These are phyloP conservation scores for Cardamine occulta DNA, from an alignment of 345 rosid species.

Conservation along the genomic window DNA sequence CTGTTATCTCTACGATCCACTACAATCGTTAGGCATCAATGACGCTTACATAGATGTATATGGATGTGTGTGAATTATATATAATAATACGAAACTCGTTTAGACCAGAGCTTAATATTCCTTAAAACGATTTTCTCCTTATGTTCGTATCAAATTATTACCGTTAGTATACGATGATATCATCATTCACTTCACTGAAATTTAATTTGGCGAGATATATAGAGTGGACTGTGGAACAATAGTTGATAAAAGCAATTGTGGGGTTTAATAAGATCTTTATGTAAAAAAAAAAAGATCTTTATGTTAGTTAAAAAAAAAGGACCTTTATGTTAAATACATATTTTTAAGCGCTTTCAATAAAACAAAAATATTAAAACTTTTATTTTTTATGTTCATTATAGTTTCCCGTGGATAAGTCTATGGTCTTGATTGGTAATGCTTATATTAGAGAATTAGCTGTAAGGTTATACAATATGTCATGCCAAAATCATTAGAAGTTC, in stretches of 20 bases:
- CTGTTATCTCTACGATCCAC: not conserved
- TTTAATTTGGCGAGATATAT: not conserved
- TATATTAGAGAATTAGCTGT: too few species aligned
- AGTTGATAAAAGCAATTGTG: constrained; percentile 17
- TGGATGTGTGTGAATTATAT: not conserved
- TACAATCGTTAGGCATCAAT: not conserved
- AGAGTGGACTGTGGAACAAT: constrained; percentile 5
- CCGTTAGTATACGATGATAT: not conserved
- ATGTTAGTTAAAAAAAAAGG: not conserved
- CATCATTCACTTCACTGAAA: constrained; percentile 10
- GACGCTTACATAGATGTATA: not conserved
- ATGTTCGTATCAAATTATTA: not conserved
- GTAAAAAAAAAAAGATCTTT: not conserved
- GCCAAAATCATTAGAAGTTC: constrained; percentile 17
- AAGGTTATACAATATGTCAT: not conserved
- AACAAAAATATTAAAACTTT: too few species aligned
- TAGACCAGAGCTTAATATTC: not conserved
- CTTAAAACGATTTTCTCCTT: not conserved
- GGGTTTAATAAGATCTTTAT: not conserved
- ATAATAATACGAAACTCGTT: not conserved
- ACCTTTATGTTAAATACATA: too few species aligned
- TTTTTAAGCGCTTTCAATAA: too few species aligned
- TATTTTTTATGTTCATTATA: not conserved
- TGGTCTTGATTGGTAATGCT: too few species aligned
- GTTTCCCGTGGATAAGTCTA: not conserved